Base-by-base conservation (phyloP, 1,284 basidiomycete species). In the Malassezia caprae region DNA sequence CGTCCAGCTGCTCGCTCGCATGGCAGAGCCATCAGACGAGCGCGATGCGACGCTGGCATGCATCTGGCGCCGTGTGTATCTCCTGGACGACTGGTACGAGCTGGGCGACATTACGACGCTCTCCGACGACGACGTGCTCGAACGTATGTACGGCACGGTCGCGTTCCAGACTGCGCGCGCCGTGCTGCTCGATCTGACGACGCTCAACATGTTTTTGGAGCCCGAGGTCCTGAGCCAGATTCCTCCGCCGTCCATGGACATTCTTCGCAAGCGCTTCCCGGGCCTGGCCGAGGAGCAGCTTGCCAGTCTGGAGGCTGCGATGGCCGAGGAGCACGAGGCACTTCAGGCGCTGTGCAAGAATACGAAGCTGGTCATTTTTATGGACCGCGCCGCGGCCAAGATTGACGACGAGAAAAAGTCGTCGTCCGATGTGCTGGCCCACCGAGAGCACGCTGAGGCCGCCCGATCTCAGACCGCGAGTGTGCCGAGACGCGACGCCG, bases 1-100 rank as follows among this genome's bases (percentile, higher is more conserved):
- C 2, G 65, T 80, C 35, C 77, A 79, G 53, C 68, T 79, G 4
- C 67, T 78, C 8, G 64, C 76, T 0, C 65, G 75, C n/a, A 76
- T 77, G 13, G 68, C 65, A 40, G 76, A 78, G 27, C 56, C 75
- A 54, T 39, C 53, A 0, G 37, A 37, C 4, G 32, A 49, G n/a
- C 24, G 49, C 27, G 12, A 37, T n/a, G 44, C 47, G 19, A 37
- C 51, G n/a, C 49, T 45, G n/a, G 31, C 32, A 7, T 24, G 34
- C 27, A 43, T 45, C 56, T 87, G 83, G 78, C 48, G 48, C n/a
- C 34, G 43, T 4, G 19, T 51, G 32, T 45, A 41, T n/a, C 44
- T 52, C 6, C 24, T 48, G 35, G 45, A 47, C 39, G 46, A 48
- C 48, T 71, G 68, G 68, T 3, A 54, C 11, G 50, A 46, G 0